Conservation (phyloP, 1,284 basidiomycete species). For the Phellopilus nigrolimitatus region DNA sequence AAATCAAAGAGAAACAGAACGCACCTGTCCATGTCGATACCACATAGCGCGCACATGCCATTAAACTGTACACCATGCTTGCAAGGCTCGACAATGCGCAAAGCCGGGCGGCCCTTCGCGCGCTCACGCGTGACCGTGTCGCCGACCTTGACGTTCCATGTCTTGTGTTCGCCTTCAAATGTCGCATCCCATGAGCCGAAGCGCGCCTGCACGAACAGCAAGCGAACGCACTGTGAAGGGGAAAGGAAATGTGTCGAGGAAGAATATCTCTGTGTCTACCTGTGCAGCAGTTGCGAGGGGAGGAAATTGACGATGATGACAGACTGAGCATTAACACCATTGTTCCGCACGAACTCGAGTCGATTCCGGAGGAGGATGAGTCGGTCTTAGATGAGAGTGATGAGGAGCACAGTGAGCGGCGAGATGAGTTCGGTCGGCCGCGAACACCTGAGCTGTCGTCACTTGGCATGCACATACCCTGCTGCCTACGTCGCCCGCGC, state of each 20-base stretch:
- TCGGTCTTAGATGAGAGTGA: constrained; percentile 46
- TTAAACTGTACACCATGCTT: constrained; percentile 90
- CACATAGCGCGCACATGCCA: constrained; percentile 91
- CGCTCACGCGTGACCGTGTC: constrained; percentile 54
- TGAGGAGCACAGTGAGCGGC: constrained; percentile 41
- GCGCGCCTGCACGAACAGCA: constrained; percentile 46
- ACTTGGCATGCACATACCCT: constrained; percentile 60
- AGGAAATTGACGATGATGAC: constrained; percentile 50
- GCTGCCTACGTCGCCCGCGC: no score
- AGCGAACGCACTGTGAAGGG: constrained; percentile 73
- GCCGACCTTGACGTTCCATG: constrained; percentile 59
- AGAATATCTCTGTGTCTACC: constrained; percentile 51
- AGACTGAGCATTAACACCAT: constrained; percentile 59
- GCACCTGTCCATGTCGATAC: constrained; percentile 89
- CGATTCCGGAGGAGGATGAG: constrained; percentile 73
- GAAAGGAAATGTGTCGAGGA: constrained; percentile 71
- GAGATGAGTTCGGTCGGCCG: constrained; percentile 61
- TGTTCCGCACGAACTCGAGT: constrained; percentile 62
- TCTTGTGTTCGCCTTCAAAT: constrained; percentile 66
- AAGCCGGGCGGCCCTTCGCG: constrained; percentile 53
- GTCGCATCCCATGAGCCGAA: constrained; percentile 87
- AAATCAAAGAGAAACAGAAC: constrained; percentile 32
- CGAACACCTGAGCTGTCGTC: constrained; percentile 71
- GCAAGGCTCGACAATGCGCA: constrained; percentile 79
- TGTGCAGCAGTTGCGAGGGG: constrained; percentile 27